Percentiles rank a stretch among this genome's conserved stretches.
Conservation (phyloP, 2,329 filamentous ascomycete species). For the Parastagonospora nodorum region DNA sequence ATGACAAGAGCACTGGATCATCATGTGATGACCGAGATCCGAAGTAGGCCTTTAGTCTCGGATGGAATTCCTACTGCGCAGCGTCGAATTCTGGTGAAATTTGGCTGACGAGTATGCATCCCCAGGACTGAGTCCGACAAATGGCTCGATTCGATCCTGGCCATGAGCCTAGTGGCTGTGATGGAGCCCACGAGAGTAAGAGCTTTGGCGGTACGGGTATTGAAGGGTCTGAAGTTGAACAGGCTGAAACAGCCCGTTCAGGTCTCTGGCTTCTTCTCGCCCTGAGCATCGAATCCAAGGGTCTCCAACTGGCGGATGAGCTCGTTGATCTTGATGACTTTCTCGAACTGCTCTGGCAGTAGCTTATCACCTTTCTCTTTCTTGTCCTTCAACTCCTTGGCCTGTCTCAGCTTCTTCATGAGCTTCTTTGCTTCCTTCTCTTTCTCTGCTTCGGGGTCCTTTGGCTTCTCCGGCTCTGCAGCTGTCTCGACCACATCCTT, state of each 20-base stretch:
- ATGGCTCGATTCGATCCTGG: no score
- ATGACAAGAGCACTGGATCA: no score
- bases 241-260: slow-evolving; percentile 13
- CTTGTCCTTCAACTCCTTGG: slow-evolving; percentile 86
- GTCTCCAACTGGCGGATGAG: slow-evolving; percentile 84
- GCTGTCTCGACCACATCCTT: slow-evolving; percentile 17
- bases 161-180: no score
- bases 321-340: slow-evolving; percentile 97
- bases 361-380: slow-evolving; percentile 84
- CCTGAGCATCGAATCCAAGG: slow-evolving; percentile 82
- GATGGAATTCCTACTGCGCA: no score
- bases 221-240: not conserved
- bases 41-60: no score
- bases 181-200: no score
- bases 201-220: not conserved
- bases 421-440: slow-evolving; percentile 93
- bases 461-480: slow-evolving; percentile 30
- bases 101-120: no score
- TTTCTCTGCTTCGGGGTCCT: slow-evolving; percentile 74
- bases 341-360: slow-evolving; percentile 92
- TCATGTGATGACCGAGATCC: no score
- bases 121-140: no score
- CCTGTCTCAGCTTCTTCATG: slow-evolving; percentile 94
- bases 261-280: slow-evolving; percentile 60
- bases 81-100: no score